Percentiles rank a stretch among this genome's conserved stretches.
Conservation (phyloP, 768 basidiomycete genomes). For the Auriculariales sp. region DNA sequence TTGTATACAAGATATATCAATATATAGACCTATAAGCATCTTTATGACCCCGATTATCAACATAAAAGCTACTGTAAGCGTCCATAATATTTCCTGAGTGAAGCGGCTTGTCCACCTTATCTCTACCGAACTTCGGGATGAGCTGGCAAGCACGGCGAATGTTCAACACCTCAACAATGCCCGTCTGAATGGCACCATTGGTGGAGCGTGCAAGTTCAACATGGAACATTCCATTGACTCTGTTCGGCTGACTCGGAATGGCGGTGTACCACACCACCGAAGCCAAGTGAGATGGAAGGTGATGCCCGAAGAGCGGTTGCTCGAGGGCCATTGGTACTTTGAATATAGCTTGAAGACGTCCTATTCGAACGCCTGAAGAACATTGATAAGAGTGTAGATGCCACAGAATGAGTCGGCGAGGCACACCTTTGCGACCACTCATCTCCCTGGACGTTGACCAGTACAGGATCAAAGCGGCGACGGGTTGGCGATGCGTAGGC, state of each 20-base stretch:
- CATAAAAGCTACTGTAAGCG: neutral
- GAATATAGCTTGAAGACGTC: conserved; percentile 14
- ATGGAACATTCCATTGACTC: neutral
- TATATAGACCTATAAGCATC: neutral
- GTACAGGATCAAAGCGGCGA: conserved; percentile 21
- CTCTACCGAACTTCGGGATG: conserved; percentile 17
- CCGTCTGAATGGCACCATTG: conserved; percentile 7
- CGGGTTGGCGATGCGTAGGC: conserved; percentile 9
- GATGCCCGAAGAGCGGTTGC: neutral
- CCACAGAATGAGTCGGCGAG: neutral
- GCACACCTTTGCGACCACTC: conserved; percentile 10
- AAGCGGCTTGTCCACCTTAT: neutral
- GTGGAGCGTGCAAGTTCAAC: neutral
- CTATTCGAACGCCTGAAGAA: conserved; percentile 14
- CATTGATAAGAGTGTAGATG: neutral
- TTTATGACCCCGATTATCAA: neutral
- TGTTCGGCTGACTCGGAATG: neutral
- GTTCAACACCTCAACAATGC: conserved; percentile 12
- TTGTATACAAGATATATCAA: too few relatives aligned
- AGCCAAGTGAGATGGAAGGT: conserved; percentile 11
- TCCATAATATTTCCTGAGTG: neutral
- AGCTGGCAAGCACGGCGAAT: conserved; percentile 19
- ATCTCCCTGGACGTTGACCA: conserved; percentile 11
- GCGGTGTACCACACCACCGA: conserved; percentile 18
- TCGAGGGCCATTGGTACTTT: conserved; percentile 5